Percentiles rank a stretch among this genome's conserved stretches.
phyloP scores from a whole-genome alignment of 352 stramenopile genomes.

The Phytophthora aleatoria region DNA sequence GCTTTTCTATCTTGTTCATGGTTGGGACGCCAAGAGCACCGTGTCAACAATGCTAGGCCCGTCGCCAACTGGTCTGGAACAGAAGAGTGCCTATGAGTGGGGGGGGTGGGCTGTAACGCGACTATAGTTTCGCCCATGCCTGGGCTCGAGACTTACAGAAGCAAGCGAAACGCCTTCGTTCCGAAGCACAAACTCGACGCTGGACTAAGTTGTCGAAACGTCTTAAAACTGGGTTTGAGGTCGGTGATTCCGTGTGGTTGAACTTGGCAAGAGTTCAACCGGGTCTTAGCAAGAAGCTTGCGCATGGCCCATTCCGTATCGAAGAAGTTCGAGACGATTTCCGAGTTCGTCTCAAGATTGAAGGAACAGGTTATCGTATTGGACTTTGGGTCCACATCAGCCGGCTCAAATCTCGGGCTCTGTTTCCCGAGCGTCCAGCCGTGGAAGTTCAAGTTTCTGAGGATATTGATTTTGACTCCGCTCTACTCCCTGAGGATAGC shows the following conservation, averaged over 20 bases:
- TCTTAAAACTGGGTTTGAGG: not conserved
- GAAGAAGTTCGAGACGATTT: not conserved
- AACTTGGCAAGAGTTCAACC: not conserved
- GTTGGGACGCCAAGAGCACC: not conserved
- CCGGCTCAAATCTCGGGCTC: not conserved
- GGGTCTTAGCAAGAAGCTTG: conserved; percentile 2
- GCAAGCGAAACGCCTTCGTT: conserved; percentile 4
- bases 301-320: not conserved
- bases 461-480: conserved; percentile 7
- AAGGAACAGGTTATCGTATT: not conserved
- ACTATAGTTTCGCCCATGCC: conserved; percentile 8
- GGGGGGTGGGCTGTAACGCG: conserved; percentile 7
- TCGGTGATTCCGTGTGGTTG: not conserved
- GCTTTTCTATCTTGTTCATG: conserved; percentile 5
- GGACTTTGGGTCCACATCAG: not conserved
- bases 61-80: not conserved
- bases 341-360: not conserved
- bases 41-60: not conserved
- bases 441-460: not conserved
- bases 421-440: conserved; percentile 1
- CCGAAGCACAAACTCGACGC: not conserved
- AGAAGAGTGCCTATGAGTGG: conserved; percentile 7
- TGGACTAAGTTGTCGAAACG: conserved; percentile 8
- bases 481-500: conserved; percentile 6
- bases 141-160: conserved; percentile 16